Percentiles rank a stretch among this genome's conserved stretches.
Conservation (phyloP, 305 asterid genomes). For the Fraxinus platypoda region DNA sequence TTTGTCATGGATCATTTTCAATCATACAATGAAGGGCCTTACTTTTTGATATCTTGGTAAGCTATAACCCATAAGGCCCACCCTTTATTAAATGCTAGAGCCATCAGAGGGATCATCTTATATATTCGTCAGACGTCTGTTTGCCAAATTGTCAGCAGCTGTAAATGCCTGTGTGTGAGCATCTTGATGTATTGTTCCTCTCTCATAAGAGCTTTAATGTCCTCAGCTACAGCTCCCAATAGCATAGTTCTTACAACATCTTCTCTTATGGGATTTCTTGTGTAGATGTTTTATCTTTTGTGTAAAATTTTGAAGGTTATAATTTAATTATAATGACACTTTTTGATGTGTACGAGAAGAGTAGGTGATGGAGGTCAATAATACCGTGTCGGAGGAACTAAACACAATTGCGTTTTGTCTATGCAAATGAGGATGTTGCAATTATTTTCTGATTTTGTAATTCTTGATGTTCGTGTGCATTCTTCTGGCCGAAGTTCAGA, state of each 20-base stretch:
- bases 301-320: neutral
- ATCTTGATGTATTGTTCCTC: neutral
- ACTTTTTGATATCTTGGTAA: slow-evolving; percentile 9
- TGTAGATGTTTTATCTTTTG: neutral
- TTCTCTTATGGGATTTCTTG: neutral
- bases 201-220: neutral
- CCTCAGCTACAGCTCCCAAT: neutral
- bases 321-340: slow-evolving; percentile 14
- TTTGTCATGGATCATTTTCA: slow-evolving; percentile 5
- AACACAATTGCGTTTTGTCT: neutral
- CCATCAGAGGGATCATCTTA: neutral
- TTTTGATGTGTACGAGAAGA: neutral
- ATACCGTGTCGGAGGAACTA: neutral
- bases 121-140: neutral
- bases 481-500: slow-evolving; percentile 6
- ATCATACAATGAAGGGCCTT: neutral
- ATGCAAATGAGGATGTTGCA: slow-evolving; percentile 6
- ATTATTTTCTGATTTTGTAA: slow-evolving; percentile 4
- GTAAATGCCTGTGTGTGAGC: neutral
- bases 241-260: neutral
- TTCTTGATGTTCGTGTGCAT: slow-evolving; percentile 10
- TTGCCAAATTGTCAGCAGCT: neutral
- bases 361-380: slow-evolving; percentile 8
- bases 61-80: neutral
- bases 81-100: neutral